These are phyloP conservation scores for Aplosporella prunicola DNA, from an alignment of 2,329 filamentous ascomycete species.

Conservation along the genomic window DNA sequence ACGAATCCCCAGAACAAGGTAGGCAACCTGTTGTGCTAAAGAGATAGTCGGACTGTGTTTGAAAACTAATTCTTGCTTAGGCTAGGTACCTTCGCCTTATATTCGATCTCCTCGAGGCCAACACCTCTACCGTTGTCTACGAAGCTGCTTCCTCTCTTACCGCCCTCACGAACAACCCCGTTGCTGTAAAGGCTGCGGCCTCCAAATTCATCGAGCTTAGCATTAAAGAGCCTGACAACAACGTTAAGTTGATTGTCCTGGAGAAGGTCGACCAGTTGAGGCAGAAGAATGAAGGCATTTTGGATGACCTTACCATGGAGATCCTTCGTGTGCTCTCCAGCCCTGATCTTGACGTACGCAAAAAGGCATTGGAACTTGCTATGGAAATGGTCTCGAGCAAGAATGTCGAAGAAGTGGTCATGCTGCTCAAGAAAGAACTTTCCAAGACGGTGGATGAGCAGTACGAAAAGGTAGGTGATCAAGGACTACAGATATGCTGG, in stretches of 20 bases:
- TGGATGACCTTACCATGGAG: constrained; percentile 95
- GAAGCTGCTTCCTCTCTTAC: constrained; percentile 94
- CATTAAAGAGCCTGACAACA: constrained; percentile 98
- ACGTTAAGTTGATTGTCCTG: constrained; percentile 96
- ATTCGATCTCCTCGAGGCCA: constrained; percentile 90
- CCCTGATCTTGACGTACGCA: constrained; percentile 89
- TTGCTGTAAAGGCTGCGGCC: constrained; percentile 93
- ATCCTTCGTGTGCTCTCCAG: constrained; percentile 90
- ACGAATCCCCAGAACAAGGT: constrained; percentile 93
- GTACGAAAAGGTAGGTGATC: constrained; percentile 69
- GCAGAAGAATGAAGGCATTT: constrained; percentile 77
- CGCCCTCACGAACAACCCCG: constrained; percentile 87
- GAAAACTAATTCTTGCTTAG: constrained; percentile 31
- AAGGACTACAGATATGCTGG: constrained; percentile 28
- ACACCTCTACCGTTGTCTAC: constrained; percentile 89
- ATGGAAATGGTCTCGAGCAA: constrained; percentile 98
- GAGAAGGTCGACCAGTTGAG: constrained; percentile 85
- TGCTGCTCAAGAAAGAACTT: constrained; percentile 93
- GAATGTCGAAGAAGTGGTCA: constrained; percentile 94
- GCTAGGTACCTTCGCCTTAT: constrained; percentile 88
- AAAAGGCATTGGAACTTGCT: constrained; percentile 81
- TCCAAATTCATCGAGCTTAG: constrained; percentile 93
- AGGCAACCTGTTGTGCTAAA: too few relatives aligned
- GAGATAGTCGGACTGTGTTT: background rate
- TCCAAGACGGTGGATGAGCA: constrained; percentile 97